Evolutionary conservation across 179 eudicot genomes (phyloP), one percentile per base, ranked within the genome.

Genomic region (Drosera spatulata): DNA sequence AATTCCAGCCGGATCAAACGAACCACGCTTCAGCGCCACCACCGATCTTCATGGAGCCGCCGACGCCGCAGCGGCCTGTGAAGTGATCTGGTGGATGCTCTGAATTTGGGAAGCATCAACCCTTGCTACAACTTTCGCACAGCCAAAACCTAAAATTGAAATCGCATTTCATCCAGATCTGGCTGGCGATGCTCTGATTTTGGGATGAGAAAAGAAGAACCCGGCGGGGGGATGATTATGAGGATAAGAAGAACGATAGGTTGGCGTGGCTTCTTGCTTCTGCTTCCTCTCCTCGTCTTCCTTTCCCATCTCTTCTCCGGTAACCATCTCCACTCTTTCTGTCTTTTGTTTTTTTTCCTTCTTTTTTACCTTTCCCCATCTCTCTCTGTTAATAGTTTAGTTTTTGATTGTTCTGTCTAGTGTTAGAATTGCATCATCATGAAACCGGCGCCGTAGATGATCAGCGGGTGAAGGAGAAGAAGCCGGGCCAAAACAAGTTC

Each of bases 341-440:
- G 33, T 9, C 7, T 12, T 52, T 51, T 51, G 7, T 51, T 14
- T 33, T 49, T 33, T 33, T 37, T 4, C 10, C 42, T 15, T 37
- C 14, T 10, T 12, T 33, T 50, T 11, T 42, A 8, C 22, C 50
- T 39, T 48, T 14, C 37, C 11, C 6, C 13, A 10, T 46, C 12
- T 58, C 50, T 50, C 14, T 14, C 7, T 42, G 41, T 53, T n/a
- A 0, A 7, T 10, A 5, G 44, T 6, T 2, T 50, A 11, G 52
- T 22, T 58, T 45, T 9, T 39, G 60, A 5, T 37, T 38, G 11
- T 33, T 58, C 11, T 39, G 8, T 65, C 41, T 82, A 88, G 95
- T 85, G 70, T 63, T 77, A 58, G 82, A 88, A 68, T 58, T 88
- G 85, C 88, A 70, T 62, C 73, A 77, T 48, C 88, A 70, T 61